These are phyloP conservation scores for Backusella tuberculispora DNA, from an alignment of 192 early-diverging fungal genomes.

Conservation along the genomic window DNA sequence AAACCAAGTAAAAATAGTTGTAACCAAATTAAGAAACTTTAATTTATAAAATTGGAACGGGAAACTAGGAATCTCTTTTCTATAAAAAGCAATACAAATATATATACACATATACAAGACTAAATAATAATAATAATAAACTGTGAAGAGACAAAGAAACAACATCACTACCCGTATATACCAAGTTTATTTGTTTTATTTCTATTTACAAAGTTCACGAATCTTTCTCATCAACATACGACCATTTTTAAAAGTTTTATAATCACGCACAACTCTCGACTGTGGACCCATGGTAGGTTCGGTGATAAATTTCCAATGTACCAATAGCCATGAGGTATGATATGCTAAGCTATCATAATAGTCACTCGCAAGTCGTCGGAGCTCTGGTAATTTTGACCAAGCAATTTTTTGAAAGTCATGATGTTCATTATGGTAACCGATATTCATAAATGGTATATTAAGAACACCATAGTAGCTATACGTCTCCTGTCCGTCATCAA, in stretches of 20 bases:
- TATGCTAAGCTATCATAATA: slow-evolving; percentile 87
- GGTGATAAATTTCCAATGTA: slow-evolving; percentile 84
- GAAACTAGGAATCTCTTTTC: neutral
- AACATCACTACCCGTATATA: neutral
- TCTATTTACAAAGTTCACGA: slow-evolving; percentile 19
- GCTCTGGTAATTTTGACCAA: slow-evolving; percentile 82
- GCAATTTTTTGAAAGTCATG: slow-evolving; percentile 94
- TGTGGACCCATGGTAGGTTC: slow-evolving; percentile 78
- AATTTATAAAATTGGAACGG: neutral
- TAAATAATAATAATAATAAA: neutral
- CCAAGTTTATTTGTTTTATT: neutral
- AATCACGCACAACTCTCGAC: slow-evolving; percentile 73
- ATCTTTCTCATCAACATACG: slow-evolving; percentile 63
- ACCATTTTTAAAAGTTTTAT: slow-evolving; percentile 72
- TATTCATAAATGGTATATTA: slow-evolving; percentile 89
- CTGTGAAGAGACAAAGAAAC: neutral
- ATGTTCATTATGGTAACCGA: slow-evolving; percentile 98
- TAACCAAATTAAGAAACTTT: neutral
- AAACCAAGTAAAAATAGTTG: neutral
- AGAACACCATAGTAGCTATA: slow-evolving; percentile 95
- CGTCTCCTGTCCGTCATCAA: slow-evolving; percentile 91
- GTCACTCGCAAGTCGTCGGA: slow-evolving; percentile 82
- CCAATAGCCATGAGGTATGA: slow-evolving; percentile 86
- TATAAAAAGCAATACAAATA: neutral
- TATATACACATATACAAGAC: neutral